Conservation (phyloP, 1,139 yeast genomes). For the Yamadazyma dushanensis region DNA sequence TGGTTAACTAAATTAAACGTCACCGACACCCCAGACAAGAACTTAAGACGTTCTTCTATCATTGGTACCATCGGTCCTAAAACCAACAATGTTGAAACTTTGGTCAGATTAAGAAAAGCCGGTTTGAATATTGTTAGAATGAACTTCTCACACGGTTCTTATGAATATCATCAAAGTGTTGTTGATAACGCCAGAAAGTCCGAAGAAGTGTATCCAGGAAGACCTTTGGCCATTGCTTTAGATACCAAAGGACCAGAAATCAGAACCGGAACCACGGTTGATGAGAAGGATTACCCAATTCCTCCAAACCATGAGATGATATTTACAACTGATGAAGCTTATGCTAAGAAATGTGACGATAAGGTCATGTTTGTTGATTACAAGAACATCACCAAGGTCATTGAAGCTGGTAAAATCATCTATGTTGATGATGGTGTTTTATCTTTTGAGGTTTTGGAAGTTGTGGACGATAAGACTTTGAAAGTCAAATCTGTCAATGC, state of each 20-base stretch:
- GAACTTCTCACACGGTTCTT: slow-evolving; percentile 98
- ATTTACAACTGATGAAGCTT: slow-evolving; percentile 87
- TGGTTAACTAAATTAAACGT: slow-evolving; percentile 89
- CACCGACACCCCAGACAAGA: slow-evolving; percentile 75
- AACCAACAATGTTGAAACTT: slow-evolving; percentile 84
- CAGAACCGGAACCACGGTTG: slow-evolving; percentile 93
- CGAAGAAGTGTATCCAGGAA: slow-evolving; percentile 85
- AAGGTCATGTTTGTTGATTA: slow-evolving; percentile 87
- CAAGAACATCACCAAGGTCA: slow-evolving; percentile 93
- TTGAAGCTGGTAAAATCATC: slow-evolving; percentile 81
- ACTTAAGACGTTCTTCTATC: slow-evolving; percentile 91
- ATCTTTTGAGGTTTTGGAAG: slow-evolving; percentile 87
- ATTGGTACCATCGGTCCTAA: slow-evolving; percentile 99
- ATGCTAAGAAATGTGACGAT: slow-evolving; percentile 70
- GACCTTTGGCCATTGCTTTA: slow-evolving; percentile 97
- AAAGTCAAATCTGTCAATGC: slow-evolving; percentile 88
- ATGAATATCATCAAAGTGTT: slow-evolving; percentile 96
- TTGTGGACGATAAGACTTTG: slow-evolving; percentile 75
- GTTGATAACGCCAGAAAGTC: slow-evolving; percentile 95
- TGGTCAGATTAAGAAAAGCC: slow-evolving; percentile 89
- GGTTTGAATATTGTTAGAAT: slow-evolving; percentile 97
- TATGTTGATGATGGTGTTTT: slow-evolving; percentile 97
- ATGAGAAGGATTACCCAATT: slow-evolving; percentile 78
- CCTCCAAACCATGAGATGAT: slow-evolving; percentile 85
- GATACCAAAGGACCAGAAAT: slow-evolving; percentile 99